Percentiles rank a stretch among this genome's conserved stretches.
phyloP scores from a whole-genome alignment of 2,329 filamentous ascomycete genomes.

The Aspergillus cejpii region DNA sequence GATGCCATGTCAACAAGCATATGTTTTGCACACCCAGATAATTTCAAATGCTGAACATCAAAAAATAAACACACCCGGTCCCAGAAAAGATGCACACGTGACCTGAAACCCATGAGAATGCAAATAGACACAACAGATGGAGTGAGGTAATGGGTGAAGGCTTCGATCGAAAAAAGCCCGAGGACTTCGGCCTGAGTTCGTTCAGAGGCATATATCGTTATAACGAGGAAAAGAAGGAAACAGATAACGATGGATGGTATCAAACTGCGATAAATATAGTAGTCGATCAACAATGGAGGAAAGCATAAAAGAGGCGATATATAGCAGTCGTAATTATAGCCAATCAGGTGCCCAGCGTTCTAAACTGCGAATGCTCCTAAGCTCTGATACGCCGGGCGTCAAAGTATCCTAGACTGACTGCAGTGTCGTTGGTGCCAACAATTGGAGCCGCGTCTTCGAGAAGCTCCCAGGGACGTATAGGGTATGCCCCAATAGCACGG shows the following conservation, averaged over 20 bases:
- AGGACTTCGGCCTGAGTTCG: neutral
- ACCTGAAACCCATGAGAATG: conserved; percentile 4
- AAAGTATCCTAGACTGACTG: conserved; percentile 39
- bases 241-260: conserved; percentile 4
- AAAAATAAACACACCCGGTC: neutral
- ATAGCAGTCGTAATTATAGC: neutral
- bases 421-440: conserved; percentile 41
- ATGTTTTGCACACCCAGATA: neutral
- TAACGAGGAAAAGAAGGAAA: neutral
- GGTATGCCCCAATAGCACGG: conserved; percentile 31
- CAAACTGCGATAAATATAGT: neutral
- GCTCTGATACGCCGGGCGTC: conserved; percentile 34
- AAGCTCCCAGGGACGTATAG: conserved; percentile 40
- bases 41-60: neutral
- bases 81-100: conserved; percentile 1
- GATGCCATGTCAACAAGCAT: neutral
- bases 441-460: conserved; percentile 42
- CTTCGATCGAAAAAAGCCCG: conserved; percentile 1
- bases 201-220: conserved; percentile 1
- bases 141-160: neutral
- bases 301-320: neutral
- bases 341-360: neutral
- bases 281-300: neutral
- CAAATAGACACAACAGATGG: neutral
- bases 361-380: conserved; percentile 9